These are phyloP conservation scores for Aureobasidium sp. DNA, from an alignment of 2,329 filamentous ascomycete genomes.

Conservation along the genomic window DNA sequence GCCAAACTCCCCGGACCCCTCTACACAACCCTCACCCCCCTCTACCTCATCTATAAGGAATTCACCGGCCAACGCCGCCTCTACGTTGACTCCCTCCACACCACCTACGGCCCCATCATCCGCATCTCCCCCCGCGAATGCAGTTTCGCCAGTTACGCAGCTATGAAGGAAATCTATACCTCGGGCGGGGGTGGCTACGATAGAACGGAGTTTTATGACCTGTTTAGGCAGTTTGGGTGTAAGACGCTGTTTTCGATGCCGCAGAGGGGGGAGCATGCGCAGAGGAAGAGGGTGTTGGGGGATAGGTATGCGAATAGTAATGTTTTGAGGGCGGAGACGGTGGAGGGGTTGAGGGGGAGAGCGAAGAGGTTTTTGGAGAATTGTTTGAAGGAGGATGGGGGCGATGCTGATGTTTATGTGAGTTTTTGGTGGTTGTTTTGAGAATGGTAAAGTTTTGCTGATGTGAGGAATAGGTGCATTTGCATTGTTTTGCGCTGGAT, in stretches of 20 bases:
- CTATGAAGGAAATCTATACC: constrained; percentile 25
- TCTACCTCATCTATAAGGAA: constrained; percentile 29
- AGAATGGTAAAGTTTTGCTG: not conserved
- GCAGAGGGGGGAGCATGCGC: constrained; percentile 2
- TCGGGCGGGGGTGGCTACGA: constrained; percentile 20
- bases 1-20: constrained; percentile 23
- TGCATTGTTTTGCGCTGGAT: constrained; percentile 16
- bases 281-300: constrained; percentile 13
- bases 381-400: constrained; percentile 1
- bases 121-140: constrained; percentile 24
- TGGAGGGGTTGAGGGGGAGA: not conserved
- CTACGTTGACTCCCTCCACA: constrained; percentile 31
- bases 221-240: constrained; percentile 15
- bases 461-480: constrained; percentile 1
- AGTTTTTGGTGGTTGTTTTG: not conserved
- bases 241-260: constrained; percentile 15
- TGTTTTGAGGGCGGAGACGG: constrained; percentile 10
- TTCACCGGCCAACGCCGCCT: constrained; percentile 29
- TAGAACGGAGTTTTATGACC: constrained; percentile 20
- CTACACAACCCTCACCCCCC: constrained; percentile 19
- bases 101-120: constrained; percentile 23
- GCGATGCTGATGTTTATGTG: constrained; percentile 15
- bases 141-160: constrained; percentile 21
- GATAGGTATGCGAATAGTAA: constrained; percentile 16
- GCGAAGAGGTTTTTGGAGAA: constrained; percentile 13